Evolutionary conservation across 345 rosid genomes (phyloP).

Genomic region (Gossypium bickii): DNA sequence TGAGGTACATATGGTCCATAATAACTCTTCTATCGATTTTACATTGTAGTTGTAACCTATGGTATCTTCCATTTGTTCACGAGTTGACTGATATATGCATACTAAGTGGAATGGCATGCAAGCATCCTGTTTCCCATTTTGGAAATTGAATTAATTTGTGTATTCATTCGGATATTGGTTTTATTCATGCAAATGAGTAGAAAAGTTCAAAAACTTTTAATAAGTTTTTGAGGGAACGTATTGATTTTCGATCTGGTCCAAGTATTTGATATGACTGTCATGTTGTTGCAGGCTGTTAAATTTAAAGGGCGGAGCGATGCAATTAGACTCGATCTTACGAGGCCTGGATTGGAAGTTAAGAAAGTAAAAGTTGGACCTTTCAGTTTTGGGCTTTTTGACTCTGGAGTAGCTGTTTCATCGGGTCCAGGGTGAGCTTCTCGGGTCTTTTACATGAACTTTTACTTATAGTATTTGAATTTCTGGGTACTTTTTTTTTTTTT

Average conservation of each 20-base stretch:
- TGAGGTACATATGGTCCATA: slow-evolving; percentile 49
- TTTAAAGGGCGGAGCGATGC: slow-evolving; percentile 47
- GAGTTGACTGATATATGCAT: background rate
- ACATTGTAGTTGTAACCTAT: slow-evolving; percentile 11
- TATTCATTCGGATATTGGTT: background rate
- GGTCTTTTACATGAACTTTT: background rate
- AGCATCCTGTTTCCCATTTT: background rate
- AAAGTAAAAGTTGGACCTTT: slow-evolving; percentile 95
- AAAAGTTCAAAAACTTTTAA: background rate
- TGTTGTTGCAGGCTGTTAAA: slow-evolving; percentile 54
- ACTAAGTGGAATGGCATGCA: background rate
- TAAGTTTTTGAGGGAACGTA: background rate
- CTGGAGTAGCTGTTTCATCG: slow-evolving; percentile 73
- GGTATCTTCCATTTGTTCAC: background rate
- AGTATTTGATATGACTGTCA: background rate
- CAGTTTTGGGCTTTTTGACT: slow-evolving; percentile 72
- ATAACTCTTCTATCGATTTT: slow-evolving; percentile 5
- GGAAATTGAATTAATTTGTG: background rate
- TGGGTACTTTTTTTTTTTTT: background rate
- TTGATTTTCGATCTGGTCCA: too few relatives aligned
- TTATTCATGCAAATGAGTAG: background rate
- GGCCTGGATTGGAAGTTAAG: slow-evolving; percentile 45
- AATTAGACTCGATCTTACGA: slow-evolving; percentile 67
- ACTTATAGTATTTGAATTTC: background rate
- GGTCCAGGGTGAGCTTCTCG: slow-evolving; percentile 51